Conservation (phyloP, 306 rosid species). For the Fragaria vesca region DNA sequence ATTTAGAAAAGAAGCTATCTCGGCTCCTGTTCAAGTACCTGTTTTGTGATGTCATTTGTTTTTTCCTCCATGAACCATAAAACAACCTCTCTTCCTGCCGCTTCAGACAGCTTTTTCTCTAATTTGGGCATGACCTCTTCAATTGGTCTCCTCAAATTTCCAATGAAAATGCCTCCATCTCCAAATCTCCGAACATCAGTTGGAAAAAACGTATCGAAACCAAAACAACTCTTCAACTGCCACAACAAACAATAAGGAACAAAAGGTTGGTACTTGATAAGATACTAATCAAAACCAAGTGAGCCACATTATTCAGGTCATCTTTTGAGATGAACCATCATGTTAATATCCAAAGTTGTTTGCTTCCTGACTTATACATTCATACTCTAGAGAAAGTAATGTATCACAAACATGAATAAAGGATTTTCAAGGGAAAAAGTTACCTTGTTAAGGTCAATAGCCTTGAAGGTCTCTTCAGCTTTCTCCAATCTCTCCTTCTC, state of each 20-base stretch:
- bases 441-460: slow-evolving; percentile 86
- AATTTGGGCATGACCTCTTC: slow-evolving; percentile 83
- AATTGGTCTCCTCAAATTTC: slow-evolving; percentile 85
- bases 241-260: slow-evolving; percentile 17
- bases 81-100: slow-evolving; percentile 75
- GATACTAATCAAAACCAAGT: not conserved
- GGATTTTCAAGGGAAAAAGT: not conserved
- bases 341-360: not conserved
- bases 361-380: not conserved
- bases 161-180: slow-evolving; percentile 91
- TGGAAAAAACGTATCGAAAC: slow-evolving; percentile 81
- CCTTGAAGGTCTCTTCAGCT: slow-evolving; percentile 68
- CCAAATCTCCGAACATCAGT: slow-evolving; percentile 95
- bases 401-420: not conserved
- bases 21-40: slow-evolving; percentile 41
- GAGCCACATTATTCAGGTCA: not conserved
- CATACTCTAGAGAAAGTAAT: not conserved
- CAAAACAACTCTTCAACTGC: slow-evolving; percentile 84
- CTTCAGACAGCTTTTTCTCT: slow-evolving; percentile 82
- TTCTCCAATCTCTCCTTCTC: slow-evolving; percentile 69
- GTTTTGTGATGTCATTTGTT: slow-evolving; percentile 71
- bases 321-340: not conserved
- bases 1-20: not conserved
- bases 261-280: slow-evolving; percentile 3
- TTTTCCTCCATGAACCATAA: slow-evolving; percentile 92